Base-by-base conservation (phyloP, 257 asterid genomes). In the Solanum chmielewskii region DNA sequence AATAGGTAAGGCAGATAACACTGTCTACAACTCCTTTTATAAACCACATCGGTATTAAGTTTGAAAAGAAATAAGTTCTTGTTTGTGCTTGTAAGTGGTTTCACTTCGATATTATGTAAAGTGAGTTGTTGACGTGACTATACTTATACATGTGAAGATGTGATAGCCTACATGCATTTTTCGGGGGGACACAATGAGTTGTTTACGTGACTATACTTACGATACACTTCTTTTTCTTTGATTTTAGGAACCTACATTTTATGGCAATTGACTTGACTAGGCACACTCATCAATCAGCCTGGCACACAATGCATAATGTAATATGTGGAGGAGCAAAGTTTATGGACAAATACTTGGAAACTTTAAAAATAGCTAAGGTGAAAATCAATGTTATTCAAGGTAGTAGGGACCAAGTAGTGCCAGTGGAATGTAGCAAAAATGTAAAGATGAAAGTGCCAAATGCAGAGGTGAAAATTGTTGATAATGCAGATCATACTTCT, bases 271-370 rank as follows among this genome's bases (percentile, higher is more conserved):
- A 96, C 86, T 68, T 90, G 87, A 92, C 94, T 2, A 90, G 95
- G 64, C 99, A 95, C 83, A 96, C 99, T 25, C 99, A 96, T 88
- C 96, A 93, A 84, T 95, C 99, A 7, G 98, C 98, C 1, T 95
- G 99, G 99, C 98, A 96, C 73, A 89, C 95, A 15, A 94, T 95
- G 98, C 99, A 96, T 41, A 95, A 95, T 75, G 96, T 96, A 15
- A 83, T 95, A 14, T 93, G 98, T 49, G 96, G 98, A 1, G 98
- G 98, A n/a, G 93, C 93, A 14, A 95, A 88, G 75, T 87, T 92
- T 49, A 85, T 89, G 90, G 99, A 96, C 84, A 83, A 80, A 88
- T 92, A 95, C 90, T 90, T 95, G 94, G 95, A 88, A 39, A 59
- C 83, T 20, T 71, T 95, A 90, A 89, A 76, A 62, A 87, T 11